Percentiles rank a stretch among this genome's conserved stretches.
Conservation (phyloP, 1,139 yeast species). For the Pichia sp. region DNA sequence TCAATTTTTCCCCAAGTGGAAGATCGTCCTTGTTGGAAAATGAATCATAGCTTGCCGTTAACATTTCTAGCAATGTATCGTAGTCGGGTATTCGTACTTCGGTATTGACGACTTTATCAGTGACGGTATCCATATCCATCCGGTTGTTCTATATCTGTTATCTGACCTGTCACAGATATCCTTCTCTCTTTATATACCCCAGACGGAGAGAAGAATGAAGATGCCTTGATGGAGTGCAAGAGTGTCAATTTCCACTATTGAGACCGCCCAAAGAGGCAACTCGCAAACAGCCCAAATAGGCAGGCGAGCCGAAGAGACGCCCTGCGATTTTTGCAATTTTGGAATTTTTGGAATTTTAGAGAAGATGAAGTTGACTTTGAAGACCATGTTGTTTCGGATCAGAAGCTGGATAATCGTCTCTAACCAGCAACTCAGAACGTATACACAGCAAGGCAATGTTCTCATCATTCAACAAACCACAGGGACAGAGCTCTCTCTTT, state of each 20-base stretch:
- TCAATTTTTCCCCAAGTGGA: slow-evolving; percentile 18
- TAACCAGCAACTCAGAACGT: too few relatives aligned
- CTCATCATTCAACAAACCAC: not conserved
- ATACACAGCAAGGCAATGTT: not conserved
- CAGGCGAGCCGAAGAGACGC: not conserved
- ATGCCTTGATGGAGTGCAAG: too few relatives aligned
- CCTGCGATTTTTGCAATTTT: too few relatives aligned
- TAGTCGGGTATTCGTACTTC: slow-evolving; percentile 14
- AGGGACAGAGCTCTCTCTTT: slow-evolving; percentile 1
- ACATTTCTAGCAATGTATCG: slow-evolving; percentile 28
- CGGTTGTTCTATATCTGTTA: not conserved
- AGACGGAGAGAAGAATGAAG: too few relatives aligned
- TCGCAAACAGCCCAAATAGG: not conserved
- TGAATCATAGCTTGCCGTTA: slow-evolving; percentile 14
- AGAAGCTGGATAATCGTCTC: too few relatives aligned
- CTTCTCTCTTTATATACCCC: too few relatives aligned
- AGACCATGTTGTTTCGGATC: too few relatives aligned
- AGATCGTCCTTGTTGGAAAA: slow-evolving; percentile 12
- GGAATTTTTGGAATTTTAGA: too few relatives aligned
- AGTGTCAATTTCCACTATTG: slow-evolving; percentile 8
- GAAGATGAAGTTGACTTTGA: not conserved
- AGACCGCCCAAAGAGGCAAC: slow-evolving; percentile 11
- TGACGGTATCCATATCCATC: not conserved
- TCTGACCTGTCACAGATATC: not conserved
- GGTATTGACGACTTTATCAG: not conserved